These are phyloP conservation scores for Pythium angustatum DNA, from an alignment of 352 stramenopile species.

Conservation along the genomic window DNA sequence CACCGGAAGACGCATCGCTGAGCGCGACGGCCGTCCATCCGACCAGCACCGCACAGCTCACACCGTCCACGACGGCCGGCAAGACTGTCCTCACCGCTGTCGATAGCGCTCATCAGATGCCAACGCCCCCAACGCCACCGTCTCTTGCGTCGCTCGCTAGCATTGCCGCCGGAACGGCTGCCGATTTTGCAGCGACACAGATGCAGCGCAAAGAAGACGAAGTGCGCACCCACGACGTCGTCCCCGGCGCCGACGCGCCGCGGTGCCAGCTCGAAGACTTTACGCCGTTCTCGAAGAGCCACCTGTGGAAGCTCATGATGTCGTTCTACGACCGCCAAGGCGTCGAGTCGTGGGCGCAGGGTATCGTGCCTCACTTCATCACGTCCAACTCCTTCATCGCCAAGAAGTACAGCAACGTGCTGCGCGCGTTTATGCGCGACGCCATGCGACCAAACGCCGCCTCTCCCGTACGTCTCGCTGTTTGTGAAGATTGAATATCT, in stretches of 20 bases:
- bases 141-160: constrained; percentile 15
- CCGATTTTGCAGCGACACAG: no score
- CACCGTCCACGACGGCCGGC: background rate
- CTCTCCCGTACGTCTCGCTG: constrained; percentile 30
- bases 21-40: constrained; percentile 18
- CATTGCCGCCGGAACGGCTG: constrained; percentile 2
- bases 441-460: constrained; percentile 33
- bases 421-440: constrained; percentile 71
- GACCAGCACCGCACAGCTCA: constrained; percentile 1
- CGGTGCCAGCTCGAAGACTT: constrained; percentile 89
- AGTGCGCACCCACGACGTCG: constrained; percentile 32
- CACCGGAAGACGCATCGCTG: constrained; percentile 6
- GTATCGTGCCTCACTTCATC: constrained; percentile 96
- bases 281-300: constrained; percentile 84
- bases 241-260: constrained; percentile 24
- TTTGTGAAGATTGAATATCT: background rate
- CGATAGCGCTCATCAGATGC: constrained; percentile 3
- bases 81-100: constrained; percentile 9
- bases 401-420: constrained; percentile 81
- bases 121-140: constrained; percentile 4
- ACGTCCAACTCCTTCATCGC: constrained; percentile 96
- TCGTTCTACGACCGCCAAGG: constrained; percentile 90
- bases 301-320: constrained; percentile 96
- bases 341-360: constrained; percentile 88
- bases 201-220: constrained; percentile 52